Base-by-base conservation (phyloP, 2,329 filamentous ascomycete species). In the Ceratocystis colombiana region DNA sequence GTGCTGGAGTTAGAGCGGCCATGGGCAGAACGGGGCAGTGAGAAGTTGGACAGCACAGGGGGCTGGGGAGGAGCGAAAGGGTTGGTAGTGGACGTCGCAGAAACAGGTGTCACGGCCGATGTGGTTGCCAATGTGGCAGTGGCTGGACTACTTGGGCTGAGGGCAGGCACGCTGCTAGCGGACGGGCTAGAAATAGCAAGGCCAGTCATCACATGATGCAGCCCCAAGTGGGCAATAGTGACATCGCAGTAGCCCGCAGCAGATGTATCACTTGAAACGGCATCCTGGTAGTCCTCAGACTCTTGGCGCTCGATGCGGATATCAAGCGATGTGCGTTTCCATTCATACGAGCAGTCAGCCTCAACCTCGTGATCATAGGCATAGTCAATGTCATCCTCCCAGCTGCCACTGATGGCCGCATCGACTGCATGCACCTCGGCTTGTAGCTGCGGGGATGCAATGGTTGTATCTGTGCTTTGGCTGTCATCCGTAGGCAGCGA, bases 371-470 rank as follows among this genome's bases (percentile, higher is more conserved):
- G 83, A 69, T 87, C 84, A 71, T 88, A 88, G 71, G 83, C 87
- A 73, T 87, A 88, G 71, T 88, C 85, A 68, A 88, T 87, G 69
- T 84, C 84, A 64, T 86, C 84, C 71, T 88, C 85, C 85, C 85
- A 88, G 70, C 77, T 85, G 28, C 55, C 55, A 20, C 55, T 59
- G 70, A 30, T n/a, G 28, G 55, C 30, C 2, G 7, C 30, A 5
- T 37, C 55, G 6, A 22, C 17, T n/a, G 30, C 30, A 28, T n/a
- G 28, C 8, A 15, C 5, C 15, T 59, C 55, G 0, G 5, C 25
- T 12, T 59, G 55, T 10, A 53, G 3, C 25, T 59, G 15, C 17
- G 33, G 25, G 2, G 55, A 59, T 15, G 55, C 28, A 20, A 59
- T 22, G 5, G 55, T n/a, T 0, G 55, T 33, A 5, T 59, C 6